A percentile compares a stretch with the other conserved stretches of the same genome.
Conservation (phyloP, 768 basidiomycete genomes). For the Saitozyma sp. region DNA sequence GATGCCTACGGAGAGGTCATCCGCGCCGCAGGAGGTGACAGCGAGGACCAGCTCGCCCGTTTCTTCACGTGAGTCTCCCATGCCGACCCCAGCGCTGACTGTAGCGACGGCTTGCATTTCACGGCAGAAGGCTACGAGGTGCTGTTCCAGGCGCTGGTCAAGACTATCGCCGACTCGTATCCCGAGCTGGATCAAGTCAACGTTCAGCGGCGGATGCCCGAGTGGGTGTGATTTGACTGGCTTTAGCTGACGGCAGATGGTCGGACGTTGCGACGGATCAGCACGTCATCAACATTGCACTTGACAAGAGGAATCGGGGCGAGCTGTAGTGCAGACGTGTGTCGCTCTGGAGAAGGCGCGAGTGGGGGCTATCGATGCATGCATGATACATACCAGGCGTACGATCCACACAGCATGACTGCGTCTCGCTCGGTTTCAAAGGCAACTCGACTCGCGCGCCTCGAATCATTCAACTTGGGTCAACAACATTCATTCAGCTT, state of each 20-base stretch:
- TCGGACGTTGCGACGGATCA: conserved; percentile 8
- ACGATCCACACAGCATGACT: no score
- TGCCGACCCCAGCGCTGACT: not conserved
- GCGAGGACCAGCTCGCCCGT: conserved; percentile 57
- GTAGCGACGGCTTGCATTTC: conserved; percentile 75
- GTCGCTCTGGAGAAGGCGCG: no score
- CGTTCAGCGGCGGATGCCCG: conserved; percentile 62
- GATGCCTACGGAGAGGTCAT: conserved; percentile 77
- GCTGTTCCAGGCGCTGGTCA: conserved; percentile 64
- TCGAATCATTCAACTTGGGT: not conserved
- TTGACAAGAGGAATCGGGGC: not conserved
- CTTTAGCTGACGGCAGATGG: conserved; percentile 17
- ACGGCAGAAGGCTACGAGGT: conserved; percentile 73
- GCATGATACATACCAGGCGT: no score
- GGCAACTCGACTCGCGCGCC: no score
- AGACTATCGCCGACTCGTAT: conserved; percentile 61
- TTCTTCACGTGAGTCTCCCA: conserved; percentile 38
- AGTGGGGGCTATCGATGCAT: no score
- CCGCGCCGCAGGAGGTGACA: conserved; percentile 67
- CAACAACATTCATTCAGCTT: not conserved
- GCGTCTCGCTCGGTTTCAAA: no score
- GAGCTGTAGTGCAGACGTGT: not conserved
- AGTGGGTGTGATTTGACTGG: conserved; percentile 56
- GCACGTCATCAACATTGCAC: not conserved
- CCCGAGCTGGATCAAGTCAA: conserved; percentile 71